Base-by-base conservation (phyloP, 192 early-diverging fungal species). In the Linnemannia hyalina region DNA sequence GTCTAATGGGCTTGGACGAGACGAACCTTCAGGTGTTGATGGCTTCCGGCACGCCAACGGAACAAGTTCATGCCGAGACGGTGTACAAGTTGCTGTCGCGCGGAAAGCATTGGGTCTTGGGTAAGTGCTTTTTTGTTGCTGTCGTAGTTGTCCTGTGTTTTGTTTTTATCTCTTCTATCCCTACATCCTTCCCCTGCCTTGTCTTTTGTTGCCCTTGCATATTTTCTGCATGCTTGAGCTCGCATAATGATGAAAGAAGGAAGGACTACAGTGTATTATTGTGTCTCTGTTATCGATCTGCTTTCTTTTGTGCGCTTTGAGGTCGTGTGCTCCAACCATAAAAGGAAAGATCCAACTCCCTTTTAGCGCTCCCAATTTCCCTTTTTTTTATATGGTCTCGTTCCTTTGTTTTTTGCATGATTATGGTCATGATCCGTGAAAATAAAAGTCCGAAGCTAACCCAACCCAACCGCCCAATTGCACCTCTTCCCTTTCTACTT, bases 51-150 rank as follows among this genome's bases (percentile, higher is more conserved):
- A 93, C 93, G 0, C 89, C 89, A 11, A 72, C 76, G 6, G 96
- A 99, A 88, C 90, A 91, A 57, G 85, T 74, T 26, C 95, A 97
- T 78, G 98, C 98, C 0, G 92, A 85, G 73, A 90, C 83, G 41
- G 92, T 93, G 9, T 78, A 87, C 49, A 73, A 49, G 41, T 75
- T 93, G 36, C 68, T 93, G 32, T 77, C 88, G 36, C 85, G 90
- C 20, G 92, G 92, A 78, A 89, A 90, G 72, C 98, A 99, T 80
- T 96, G 97, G 97, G 93, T 99, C 15, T 89, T 99, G 15, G 83
- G 83, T 85, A 76, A 80, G 47, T 38, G 54, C 15, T 41, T 76
- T 35, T 65, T 76, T 35, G 6, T 65, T 3, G n/a, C 8, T 32
- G 26, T 38, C 40, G 7, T 46, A 54, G 26, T 38, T 54, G 7